A percentile compares a stretch with the other conserved stretches of the same genome.
These are phyloP conservation scores for Xylariales sp. DNA, from an alignment of 2,329 filamentous ascomycete species.

Conservation along the genomic window DNA sequence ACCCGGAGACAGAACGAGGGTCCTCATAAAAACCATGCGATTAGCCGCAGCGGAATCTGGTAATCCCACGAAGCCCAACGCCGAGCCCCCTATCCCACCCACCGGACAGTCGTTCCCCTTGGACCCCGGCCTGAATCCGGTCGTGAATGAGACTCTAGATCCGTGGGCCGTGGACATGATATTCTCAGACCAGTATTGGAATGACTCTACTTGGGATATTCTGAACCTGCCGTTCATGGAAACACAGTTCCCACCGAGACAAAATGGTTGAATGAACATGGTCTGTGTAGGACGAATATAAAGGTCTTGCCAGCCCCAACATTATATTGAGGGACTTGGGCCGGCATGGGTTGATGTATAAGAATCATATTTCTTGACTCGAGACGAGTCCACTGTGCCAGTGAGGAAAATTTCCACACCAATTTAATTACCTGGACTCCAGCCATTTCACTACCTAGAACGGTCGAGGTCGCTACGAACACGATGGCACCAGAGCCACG, in stretches of 20 bases:
- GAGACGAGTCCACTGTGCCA: too few relatives aligned
- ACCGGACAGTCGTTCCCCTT: slow-evolving; percentile 6
- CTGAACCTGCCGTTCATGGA: slow-evolving; percentile 39
- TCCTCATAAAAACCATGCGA: slow-evolving; percentile 44
- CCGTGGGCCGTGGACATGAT: slow-evolving; percentile 42
- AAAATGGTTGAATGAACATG: not conserved
- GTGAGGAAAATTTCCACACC: too few relatives aligned
- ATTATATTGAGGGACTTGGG: too few relatives aligned
- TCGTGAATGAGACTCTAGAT: slow-evolving; percentile 36
- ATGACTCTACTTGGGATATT: slow-evolving; percentile 44
- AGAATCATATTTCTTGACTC: too few relatives aligned
- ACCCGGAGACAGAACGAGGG: slow-evolving; percentile 42
- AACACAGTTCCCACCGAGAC: slow-evolving; percentile 15
- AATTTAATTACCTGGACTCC: too few relatives aligned
- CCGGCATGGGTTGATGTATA: too few relatives aligned
- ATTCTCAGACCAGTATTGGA: slow-evolving; percentile 45
- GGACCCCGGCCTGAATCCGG: slow-evolving; percentile 18
- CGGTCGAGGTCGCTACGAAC: too few relatives aligned
- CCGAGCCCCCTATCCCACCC: not conserved
- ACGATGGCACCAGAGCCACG: too few relatives aligned
- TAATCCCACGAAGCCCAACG: not conserved
- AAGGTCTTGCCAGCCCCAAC: too few relatives aligned
- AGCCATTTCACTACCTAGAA: too few relatives aligned
- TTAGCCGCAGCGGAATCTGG: slow-evolving; percentile 33
- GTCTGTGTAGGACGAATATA: too few relatives aligned